These are phyloP conservation scores for Tilletia indica DNA, from an alignment of 1,284 basidiomycete genomes.

Conservation along the genomic window DNA sequence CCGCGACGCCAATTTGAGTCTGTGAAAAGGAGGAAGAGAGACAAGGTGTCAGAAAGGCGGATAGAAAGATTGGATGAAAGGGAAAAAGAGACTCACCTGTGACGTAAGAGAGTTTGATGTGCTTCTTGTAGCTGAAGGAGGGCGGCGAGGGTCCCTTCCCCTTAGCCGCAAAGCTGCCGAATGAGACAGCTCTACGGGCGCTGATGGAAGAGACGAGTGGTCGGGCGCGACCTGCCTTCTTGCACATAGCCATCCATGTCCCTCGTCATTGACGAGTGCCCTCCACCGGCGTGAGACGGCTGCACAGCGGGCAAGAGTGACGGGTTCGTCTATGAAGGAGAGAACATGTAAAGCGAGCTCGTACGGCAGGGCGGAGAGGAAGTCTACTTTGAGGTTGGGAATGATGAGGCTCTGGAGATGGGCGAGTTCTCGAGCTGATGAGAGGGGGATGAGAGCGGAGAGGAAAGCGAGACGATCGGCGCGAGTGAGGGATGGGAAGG, in stretches of 20 bases:
- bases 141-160: conserved; percentile 9
- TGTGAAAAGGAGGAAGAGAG: not conserved
- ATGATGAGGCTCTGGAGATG: conserved; percentile 73
- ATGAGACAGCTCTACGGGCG: conserved; percentile 14
- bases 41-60: not conserved
- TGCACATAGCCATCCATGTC: conserved; percentile 80
- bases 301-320: conserved; percentile 70
- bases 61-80: not conserved
- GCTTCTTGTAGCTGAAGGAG: conserved; percentile 65
- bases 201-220: not conserved
- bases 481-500: conserved; percentile 30
- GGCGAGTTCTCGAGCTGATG: conserved; percentile 71
- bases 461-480: conserved; percentile 31
- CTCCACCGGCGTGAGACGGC: conserved; percentile 78
- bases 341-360: conserved; percentile 82
- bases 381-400: conserved; percentile 81
- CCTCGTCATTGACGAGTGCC: conserved; percentile 74
- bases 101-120: conserved; percentile 75
- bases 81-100: conserved; percentile 63
- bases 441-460: conserved; percentile 41
- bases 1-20: conserved; percentile 80
- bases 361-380: conserved; percentile 74
- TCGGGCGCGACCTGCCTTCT: conserved; percentile 38
- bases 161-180: conserved; percentile 11
- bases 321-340: conserved; percentile 76